phyloP scores from a whole-genome alignment of 1,284 basidiomycete species.

The Heterobasidion parviporum region DNA sequence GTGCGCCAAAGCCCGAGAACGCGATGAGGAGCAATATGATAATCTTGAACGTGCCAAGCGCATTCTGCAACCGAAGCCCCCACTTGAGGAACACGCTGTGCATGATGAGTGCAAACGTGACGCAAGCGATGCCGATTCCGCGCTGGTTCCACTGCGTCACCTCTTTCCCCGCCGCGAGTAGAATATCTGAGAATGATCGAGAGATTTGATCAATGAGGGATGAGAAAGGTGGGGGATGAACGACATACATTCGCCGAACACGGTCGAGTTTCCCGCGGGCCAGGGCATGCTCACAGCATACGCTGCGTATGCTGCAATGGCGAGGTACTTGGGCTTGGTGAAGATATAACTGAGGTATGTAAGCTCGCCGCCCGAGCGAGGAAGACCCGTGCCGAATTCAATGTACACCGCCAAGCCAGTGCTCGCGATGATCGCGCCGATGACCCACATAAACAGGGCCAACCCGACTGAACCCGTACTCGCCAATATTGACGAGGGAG shows the following conservation, averaged over 20 bases:
- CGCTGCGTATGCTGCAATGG: slow-evolving; percentile 49
- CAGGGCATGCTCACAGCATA: slow-evolving; percentile 58
- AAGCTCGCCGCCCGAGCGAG: slow-evolving; percentile 69
- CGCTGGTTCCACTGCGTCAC: slow-evolving; percentile 40
- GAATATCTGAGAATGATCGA: slow-evolving; percentile 8
- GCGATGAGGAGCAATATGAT: slow-evolving; percentile 48
- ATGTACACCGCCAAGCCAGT: slow-evolving; percentile 66
- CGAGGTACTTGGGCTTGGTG: slow-evolving; percentile 51
- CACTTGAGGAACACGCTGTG: slow-evolving; percentile 49
- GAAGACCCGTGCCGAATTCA: slow-evolving; percentile 64
- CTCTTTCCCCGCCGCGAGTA: slow-evolving; percentile 21
- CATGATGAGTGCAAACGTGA: slow-evolving; percentile 47
- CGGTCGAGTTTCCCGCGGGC: slow-evolving; percentile 47
- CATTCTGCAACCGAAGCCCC: slow-evolving; percentile 61
- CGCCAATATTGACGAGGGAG: slow-evolving; percentile 59
- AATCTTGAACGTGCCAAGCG: slow-evolving; percentile 59
- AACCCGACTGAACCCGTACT: slow-evolving; percentile 60
- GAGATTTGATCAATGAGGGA: not conserved
- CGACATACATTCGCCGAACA: slow-evolving; percentile 56
- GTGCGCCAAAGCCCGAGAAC: slow-evolving; percentile 21
- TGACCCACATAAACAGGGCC: slow-evolving; percentile 60
- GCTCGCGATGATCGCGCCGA: slow-evolving; percentile 55
- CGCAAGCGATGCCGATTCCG: slow-evolving; percentile 43
- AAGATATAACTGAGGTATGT: slow-evolving; percentile 71
- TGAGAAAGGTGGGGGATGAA: not conserved